Evolutionary conservation across 306 rosid species (phyloP).

Genomic region (Dryas drummondii): DNA sequence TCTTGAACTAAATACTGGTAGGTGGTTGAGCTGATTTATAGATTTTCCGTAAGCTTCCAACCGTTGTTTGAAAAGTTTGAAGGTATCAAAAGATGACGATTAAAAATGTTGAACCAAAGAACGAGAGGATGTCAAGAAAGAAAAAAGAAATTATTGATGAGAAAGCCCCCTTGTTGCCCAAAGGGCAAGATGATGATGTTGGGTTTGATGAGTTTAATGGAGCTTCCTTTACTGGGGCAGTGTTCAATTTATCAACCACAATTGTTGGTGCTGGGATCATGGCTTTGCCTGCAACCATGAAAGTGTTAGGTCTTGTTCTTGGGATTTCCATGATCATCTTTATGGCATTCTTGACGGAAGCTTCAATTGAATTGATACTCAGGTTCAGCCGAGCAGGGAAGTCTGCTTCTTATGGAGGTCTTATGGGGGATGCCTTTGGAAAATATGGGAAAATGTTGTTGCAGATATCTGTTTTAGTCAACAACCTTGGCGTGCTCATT

Average conservation of each 20-base stretch:
- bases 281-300: constrained; percentile 87
- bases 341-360: constrained; percentile 66
- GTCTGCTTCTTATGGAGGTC: constrained; percentile 62
- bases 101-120: constrained; percentile 30
- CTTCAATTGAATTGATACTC: constrained; percentile 65
- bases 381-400: constrained; percentile 69
- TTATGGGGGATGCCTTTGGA: constrained; percentile 75
- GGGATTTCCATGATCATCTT: constrained; percentile 66
- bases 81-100: constrained; percentile 44
- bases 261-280: constrained; percentile 89
- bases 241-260: constrained; percentile 81
- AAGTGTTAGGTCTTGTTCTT: constrained; percentile 70
- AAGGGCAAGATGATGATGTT: constrained; percentile 30
- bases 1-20: neutral
- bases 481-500: constrained; percentile 67
- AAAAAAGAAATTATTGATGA: constrained; percentile 45
- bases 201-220: constrained; percentile 71
- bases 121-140: constrained; percentile 47
- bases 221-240: constrained; percentile 87
- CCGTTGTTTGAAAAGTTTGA: constrained; percentile 12
- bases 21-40: constrained; percentile 13
- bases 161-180: constrained; percentile 67
- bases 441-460: constrained; percentile 58
- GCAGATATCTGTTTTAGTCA: constrained; percentile 59
- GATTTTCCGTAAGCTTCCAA: constrained; percentile 6